Evolutionary conservation across 352 stramenopile species (phyloP).

Genomic region (Globisporangium cederbergense): DNA sequence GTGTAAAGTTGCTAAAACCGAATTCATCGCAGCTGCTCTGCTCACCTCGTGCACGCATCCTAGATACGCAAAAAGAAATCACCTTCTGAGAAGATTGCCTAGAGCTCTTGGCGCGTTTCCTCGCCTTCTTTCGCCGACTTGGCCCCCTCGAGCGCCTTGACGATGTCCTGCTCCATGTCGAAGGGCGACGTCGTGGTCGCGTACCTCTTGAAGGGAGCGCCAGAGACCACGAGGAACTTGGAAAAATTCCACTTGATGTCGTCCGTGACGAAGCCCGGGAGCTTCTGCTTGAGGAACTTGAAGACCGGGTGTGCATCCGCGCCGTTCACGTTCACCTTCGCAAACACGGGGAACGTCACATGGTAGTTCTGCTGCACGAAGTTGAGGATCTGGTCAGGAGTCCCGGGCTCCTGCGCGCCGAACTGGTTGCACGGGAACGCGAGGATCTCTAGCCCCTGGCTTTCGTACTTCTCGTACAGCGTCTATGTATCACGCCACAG

Average conservation of each 20-base stretch:
- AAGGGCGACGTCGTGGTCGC: slow-evolving; percentile 60
- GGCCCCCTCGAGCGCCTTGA: slow-evolving; percentile 28
- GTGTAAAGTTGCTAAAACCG: too few species aligned
- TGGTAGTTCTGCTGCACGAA: slow-evolving; percentile 76
- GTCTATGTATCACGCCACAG: slow-evolving; percentile 25
- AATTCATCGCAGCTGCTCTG: too few species aligned
- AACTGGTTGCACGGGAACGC: slow-evolving; percentile 97
- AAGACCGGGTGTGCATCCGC: slow-evolving; percentile 84
- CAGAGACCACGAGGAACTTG: slow-evolving; percentile 83
- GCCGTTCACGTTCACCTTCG: slow-evolving; percentile 95
- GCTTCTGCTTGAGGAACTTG: slow-evolving; percentile 82
- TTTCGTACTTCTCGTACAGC: slow-evolving; percentile 74
- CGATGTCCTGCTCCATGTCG: slow-evolving; percentile 65
- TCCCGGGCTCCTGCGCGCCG: slow-evolving; percentile 85
- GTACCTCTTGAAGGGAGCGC: slow-evolving; percentile 68
- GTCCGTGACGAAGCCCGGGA: slow-evolving; percentile 61
- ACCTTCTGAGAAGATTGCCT: background rate
- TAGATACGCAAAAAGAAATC: too few species aligned
- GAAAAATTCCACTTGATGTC: slow-evolving; percentile 90
- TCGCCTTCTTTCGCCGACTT: background rate
- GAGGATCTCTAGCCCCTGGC: slow-evolving; percentile 81
- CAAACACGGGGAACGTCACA: slow-evolving; percentile 81
- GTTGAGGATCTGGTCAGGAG: slow-evolving; percentile 60
- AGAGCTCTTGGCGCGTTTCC: slow-evolving; percentile 8
- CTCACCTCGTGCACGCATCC: too few species aligned